Evolutionary conservation across 2,329 filamentous ascomycete genomes (phyloP).

Genomic region (Microsporum audouinii): DNA sequence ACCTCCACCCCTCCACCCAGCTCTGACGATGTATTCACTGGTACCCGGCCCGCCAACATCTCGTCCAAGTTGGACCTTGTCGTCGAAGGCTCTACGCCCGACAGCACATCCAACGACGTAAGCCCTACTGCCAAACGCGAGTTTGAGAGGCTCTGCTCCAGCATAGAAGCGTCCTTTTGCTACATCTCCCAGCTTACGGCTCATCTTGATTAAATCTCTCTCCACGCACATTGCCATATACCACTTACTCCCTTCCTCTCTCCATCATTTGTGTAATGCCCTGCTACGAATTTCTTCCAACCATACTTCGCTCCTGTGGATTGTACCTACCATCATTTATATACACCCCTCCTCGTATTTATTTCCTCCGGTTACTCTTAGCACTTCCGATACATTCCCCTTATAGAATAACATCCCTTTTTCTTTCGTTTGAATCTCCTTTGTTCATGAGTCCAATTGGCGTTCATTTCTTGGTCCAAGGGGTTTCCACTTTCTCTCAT

Average conservation of each 20-base stretch:
- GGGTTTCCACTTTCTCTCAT: neutral
- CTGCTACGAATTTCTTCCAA: neutral
- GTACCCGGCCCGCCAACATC: constrained; percentile 54
- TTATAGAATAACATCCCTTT: neutral
- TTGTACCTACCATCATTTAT: neutral
- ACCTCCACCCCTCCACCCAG: constrained; percentile 14
- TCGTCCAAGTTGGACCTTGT: constrained; percentile 24
- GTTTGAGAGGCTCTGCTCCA: constrained; percentile 29
- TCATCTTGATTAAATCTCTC: constrained; percentile 21
- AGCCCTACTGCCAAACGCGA: constrained; percentile 20
- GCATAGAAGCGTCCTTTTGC: constrained; percentile 33
- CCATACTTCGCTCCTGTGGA: neutral
- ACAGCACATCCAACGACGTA: constrained; percentile 14
- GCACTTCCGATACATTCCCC: neutral
- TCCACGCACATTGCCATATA: neutral
- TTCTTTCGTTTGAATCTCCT: neutral
- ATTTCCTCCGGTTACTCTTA: neutral
- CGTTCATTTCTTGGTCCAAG: neutral
- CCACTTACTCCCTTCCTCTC: neutral
- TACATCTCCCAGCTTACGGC: constrained; percentile 31
- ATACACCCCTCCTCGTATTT: neutral
- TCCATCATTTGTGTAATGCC: neutral
- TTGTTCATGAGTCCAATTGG: neutral
- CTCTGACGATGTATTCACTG: constrained; percentile 34
- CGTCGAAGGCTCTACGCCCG: constrained; percentile 7